Base-by-base conservation (phyloP, 495 filamentous ascomycete species). In the Delitschia confertaspora region DNA sequence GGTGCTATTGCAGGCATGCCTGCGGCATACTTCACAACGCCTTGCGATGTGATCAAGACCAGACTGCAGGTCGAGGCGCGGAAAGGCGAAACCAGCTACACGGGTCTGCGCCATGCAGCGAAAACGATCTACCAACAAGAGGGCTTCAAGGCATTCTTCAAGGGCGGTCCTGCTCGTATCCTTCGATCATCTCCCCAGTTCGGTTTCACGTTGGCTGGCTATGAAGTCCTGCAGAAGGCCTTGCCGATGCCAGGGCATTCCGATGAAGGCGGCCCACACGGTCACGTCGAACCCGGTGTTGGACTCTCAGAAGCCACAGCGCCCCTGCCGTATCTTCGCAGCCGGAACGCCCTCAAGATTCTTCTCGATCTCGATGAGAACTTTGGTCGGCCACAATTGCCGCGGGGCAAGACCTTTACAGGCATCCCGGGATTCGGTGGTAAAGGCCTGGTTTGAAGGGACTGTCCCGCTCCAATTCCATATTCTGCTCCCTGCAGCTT, bases 1-100 rank as follows among this genome's bases (percentile, higher is more conserved):
- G 91, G 93, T 65, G 91, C 91, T 37, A 93, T 96, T 33, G 91
- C 91, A 36, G 91, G 91, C 69, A 98, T 98, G 93, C 91, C 91
- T 10, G 88, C 91, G 2, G 91, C 91, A 4, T 98, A 98, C 66
- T 71, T 98, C 43, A 98, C 91, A 17, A 98, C 91, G 3, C 91
- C 91, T 3, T 95, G 83, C 68, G 91, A 98, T 60, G 91, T 98
- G 47, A 95, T 98, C 78, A 98, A 98, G 71, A 98, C 91, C 6
- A 83, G 91, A 60, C 70, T 98, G 43, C 91, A 98, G 59, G 91
- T 98, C 43, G 91, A 98, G 62, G 88, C 91, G 6, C 79, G 91
- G 41, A 95, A 95, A 67, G 91, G 91, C 37, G 93, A 98, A 47
- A 79, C 80, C 8, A 68, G 68, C 25, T 98, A 98, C 70, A 85